phyloP scores from a whole-genome alignment of 306 rosid species.

The Elaeagnus macrophylla region DNA sequence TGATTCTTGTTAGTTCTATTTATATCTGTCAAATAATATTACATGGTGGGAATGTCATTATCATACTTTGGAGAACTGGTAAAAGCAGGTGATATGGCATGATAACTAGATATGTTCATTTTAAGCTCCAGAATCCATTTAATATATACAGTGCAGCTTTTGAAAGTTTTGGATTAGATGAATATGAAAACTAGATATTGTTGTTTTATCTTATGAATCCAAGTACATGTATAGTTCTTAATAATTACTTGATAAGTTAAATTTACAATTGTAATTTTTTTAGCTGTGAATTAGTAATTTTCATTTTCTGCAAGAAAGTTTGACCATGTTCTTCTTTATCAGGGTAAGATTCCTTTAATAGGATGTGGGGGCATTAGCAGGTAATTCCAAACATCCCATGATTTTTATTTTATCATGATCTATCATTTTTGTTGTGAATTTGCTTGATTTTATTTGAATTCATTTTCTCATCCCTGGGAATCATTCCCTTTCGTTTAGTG shows the following conservation, averaged over 20 bases:
- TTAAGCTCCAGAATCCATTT: background rate
- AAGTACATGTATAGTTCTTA: no score
- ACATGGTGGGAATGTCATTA: background rate
- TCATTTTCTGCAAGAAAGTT: no score
- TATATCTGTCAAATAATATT: background rate
- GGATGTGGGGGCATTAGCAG: slow-evolving; percentile 88
- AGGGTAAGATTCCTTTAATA: slow-evolving; percentile 85
- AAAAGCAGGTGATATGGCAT: background rate
- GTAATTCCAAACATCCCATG: slow-evolving; percentile 30
- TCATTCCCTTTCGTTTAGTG: slow-evolving; percentile 37
- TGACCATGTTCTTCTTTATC: background rate
- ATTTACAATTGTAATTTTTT: no score
- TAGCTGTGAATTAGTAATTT: no score
- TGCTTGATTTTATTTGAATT: slow-evolving; percentile 1
- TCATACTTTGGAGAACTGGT: background rate
- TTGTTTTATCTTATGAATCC: slow-evolving; percentile 10
- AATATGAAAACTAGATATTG: slow-evolving; percentile 10
- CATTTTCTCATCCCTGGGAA: slow-evolving; percentile 14
- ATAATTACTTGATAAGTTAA: no score
- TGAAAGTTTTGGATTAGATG: no score
- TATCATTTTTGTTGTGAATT: background rate
- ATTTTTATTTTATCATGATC: background rate
- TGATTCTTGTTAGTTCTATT: background rate
- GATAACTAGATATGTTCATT: background rate
- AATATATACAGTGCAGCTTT: no score